These are phyloP conservation scores for Vanrija humicola DNA, from an alignment of 1,284 basidiomycete species.

Conservation along the genomic window DNA sequence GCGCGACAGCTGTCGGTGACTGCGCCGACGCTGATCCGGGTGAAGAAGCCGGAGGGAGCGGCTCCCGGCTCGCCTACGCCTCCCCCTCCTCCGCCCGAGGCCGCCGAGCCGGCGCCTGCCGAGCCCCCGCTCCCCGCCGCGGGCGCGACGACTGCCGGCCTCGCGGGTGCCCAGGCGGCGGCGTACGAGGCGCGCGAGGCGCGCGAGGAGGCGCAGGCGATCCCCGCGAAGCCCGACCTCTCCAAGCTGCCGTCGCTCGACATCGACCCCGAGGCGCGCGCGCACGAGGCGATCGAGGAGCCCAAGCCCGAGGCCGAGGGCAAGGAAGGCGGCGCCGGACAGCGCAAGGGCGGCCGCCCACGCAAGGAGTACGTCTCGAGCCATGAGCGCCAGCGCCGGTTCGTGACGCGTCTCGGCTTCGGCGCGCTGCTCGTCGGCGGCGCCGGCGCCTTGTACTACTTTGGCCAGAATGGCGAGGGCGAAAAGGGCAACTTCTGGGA, in stretches of 20 bases:
- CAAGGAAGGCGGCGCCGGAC: conserved; percentile 6
- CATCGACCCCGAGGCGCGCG: conserved; percentile 40
- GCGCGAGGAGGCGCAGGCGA: conserved; percentile 1
- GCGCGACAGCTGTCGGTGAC: conserved; percentile 9
- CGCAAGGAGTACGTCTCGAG: conserved; percentile 54
- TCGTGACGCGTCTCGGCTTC: conserved; percentile 55
- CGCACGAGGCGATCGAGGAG: conserved; percentile 23
- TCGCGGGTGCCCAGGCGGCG: conserved; percentile 1
- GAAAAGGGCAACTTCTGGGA: conserved; percentile 1
- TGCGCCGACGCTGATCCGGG: conserved; percentile 10
- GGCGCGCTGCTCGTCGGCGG: conserved; percentile 54
- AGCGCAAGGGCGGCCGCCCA: conserved; percentile 36
- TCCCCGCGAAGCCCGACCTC: conserved; percentile 30
- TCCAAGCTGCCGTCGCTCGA: conserved; percentile 48
- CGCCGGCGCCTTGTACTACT: conserved; percentile 56
- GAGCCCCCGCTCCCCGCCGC: neutral
- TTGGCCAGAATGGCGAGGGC: conserved; percentile 54
- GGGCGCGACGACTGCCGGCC: neutral
- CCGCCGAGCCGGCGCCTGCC: conserved; percentile 1
- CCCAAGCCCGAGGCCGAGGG: conserved; percentile 23
- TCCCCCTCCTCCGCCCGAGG: conserved; percentile 25
- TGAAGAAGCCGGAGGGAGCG: conserved; percentile 17
- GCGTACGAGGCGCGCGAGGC: neutral
- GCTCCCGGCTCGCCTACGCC: neutral
- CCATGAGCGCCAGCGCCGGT: conserved; percentile 63